A percentile compares a stretch with the other conserved stretches of the same genome.
These are phyloP conservation scores for Aegilops bicornis DNA, from an alignment of 176 grass and related monocot genomes.

Conservation along the genomic window DNA sequence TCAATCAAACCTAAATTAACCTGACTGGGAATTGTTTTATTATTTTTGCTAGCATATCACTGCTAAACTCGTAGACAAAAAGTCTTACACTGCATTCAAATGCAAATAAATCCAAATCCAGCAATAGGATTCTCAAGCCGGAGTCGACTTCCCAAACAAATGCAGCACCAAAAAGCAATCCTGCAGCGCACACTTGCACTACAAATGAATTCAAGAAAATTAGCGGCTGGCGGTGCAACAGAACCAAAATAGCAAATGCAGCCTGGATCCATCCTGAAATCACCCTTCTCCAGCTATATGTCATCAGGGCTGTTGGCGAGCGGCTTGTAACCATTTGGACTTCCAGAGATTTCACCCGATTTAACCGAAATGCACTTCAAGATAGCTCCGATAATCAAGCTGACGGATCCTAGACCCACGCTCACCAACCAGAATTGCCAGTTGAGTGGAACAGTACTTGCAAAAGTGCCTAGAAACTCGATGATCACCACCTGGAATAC, in stretches of 20 bases:
- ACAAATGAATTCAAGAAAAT: background rate
- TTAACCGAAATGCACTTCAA: conserved; percentile 87
- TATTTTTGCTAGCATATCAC: background rate
- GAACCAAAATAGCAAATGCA: background rate
- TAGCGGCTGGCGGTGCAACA: background rate
- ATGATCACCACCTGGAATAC: conserved; percentile 89
- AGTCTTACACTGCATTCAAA: background rate
- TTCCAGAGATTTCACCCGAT: conserved; percentile 14
- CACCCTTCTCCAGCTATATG: conserved; percentile 37
- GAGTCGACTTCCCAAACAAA: background rate
- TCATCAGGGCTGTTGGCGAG: conserved; percentile 69
- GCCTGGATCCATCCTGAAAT: background rate
- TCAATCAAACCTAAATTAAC: background rate
- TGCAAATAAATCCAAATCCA: background rate
- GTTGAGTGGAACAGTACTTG: conserved; percentile 76
- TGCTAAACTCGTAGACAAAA: background rate
- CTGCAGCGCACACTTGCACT: background rate
- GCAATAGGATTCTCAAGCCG: background rate
- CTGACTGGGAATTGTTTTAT: background rate
- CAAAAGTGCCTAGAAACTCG: conserved; percentile 80
- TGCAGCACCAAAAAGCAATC: background rate
- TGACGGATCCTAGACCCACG: conserved; percentile 64
- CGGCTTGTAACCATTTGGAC: conserved; percentile 49
- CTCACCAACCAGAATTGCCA: conserved; percentile 80
- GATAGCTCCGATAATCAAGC: conserved; percentile 66